A percentile compares a stretch with the other conserved stretches of the same genome.
Conservation (phyloP, 306 rosid species). For the Geum urbanum region DNA sequence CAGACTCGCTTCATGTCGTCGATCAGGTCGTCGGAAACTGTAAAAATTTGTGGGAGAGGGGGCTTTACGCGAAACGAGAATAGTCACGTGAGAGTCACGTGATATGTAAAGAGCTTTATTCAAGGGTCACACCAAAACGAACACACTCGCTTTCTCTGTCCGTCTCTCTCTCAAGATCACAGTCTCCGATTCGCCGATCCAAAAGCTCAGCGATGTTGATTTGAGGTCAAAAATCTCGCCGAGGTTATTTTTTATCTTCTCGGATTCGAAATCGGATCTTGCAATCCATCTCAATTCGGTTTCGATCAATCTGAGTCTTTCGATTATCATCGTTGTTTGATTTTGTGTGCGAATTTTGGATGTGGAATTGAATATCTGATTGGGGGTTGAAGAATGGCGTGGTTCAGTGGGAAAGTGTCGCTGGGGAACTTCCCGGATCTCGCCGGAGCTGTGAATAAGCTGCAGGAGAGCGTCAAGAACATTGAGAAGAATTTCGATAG, state of each 20-base stretch:
- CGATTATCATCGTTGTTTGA: neutral
- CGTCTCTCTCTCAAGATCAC: neutral
- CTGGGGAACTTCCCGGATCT: constrained; percentile 94
- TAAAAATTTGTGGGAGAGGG: too few relatives aligned
- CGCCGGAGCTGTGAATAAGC: constrained; percentile 96
- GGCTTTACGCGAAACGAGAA: too few relatives aligned
- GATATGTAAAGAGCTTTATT: too few relatives aligned
- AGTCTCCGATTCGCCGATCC: neutral
- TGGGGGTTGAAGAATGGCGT: constrained; percentile 65
- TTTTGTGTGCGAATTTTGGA: neutral
- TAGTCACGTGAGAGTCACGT: too few relatives aligned
- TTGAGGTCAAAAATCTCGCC: constrained; percentile 37
- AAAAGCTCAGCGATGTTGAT: constrained; percentile 22
- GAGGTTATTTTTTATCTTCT: constrained; percentile 23
- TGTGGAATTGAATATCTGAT: constrained; percentile 21
- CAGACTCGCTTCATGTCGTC: constrained; percentile 71
- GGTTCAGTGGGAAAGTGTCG: constrained; percentile 77
- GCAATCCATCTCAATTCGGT: neutral
- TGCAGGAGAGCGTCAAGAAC: constrained; percentile 97
- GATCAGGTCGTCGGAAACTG: constrained; percentile 54
- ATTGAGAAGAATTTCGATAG: constrained; percentile 94
- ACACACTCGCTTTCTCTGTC: neutral
- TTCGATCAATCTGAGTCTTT: neutral
- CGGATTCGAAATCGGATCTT: constrained; percentile 26
- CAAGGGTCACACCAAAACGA: too few relatives aligned